Base-by-base conservation (phyloP, 352 stramenopile species). In the Plasmopara halstedii region DNA sequence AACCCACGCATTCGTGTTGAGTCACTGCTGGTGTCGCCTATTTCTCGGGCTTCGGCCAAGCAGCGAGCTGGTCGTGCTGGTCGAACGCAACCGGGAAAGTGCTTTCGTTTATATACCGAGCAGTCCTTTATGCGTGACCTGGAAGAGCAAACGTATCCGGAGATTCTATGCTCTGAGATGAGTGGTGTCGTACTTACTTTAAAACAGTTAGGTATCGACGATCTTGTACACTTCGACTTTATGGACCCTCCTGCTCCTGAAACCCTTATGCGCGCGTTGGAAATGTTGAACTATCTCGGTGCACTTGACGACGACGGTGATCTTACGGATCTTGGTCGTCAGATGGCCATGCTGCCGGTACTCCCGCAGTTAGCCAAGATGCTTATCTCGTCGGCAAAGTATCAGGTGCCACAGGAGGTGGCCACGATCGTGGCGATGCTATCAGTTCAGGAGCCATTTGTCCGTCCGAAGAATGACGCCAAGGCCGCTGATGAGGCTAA, bases 151-250 rank as follows among this genome's bases (percentile, higher is more conserved):
- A 99, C 95, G 7, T 98, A 99, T 67, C 97, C 97, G 3, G 97
- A 99, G 60, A 99, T 99, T 64, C 62, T 99, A 34, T 83, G 96
- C 23, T 98, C 90, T 0, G 86, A 97, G 52, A 94, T 99, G 85
- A 94, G 79, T 45, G 89, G 84, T 42, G 93, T 98, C 14, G 95
- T 99, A 19, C 83, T 99, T 20, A 99, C 94, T 32, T 69, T 99
- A 35, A 86, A 98, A 62, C 98, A 99, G 67, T 60, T 99, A 0
- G 95, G 94, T n/a, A 98, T 99, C 56, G 88, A 99, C 50, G 95
- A 99, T 58, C 73, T 99, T 6, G 95, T 99, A 3, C 91, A 98
- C 60, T 99, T 99, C 58, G 96, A 99, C 80, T 99, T 99, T 54
- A 98, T 99, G 94, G 96, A 99, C 58, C 96, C 97, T 23, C 97